Percentiles rank a stretch among this genome's conserved stretches.
These are phyloP conservation scores for Puccinia coronata DNA, from an alignment of 1,284 basidiomycete genomes.

Conservation along the genomic window DNA sequence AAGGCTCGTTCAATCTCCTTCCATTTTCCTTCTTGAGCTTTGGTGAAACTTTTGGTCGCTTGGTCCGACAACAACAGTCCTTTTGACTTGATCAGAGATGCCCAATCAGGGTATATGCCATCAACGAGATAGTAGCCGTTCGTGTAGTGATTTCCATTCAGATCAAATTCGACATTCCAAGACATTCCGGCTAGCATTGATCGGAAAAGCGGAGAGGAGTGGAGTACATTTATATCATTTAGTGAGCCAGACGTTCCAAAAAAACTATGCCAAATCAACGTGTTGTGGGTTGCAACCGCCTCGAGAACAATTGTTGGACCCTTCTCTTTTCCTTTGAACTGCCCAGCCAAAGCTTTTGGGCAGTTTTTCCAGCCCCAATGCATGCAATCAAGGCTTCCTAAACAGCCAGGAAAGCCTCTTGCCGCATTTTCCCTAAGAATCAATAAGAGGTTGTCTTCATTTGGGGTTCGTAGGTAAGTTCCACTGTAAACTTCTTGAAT, in stretches of 20 bases:
- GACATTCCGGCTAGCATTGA: neutral
- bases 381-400: constrained; percentile 33
- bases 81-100: too few relatives aligned
- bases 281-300: constrained; percentile 18
- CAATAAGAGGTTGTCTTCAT: neutral
- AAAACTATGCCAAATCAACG: constrained; percentile 29
- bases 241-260: constrained; percentile 23
- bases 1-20: too few relatives aligned
- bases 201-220: neutral
- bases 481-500: neutral
- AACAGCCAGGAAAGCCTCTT: constrained; percentile 20
- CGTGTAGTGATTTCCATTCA: neutral
- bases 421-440: constrained; percentile 17
- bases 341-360: neutral
- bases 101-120: too few relatives aligned
- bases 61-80: too few relatives aligned
- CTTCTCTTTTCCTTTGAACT: neutral
- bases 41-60: neutral
- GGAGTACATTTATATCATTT: constrained; percentile 33
- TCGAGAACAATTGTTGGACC: constrained; percentile 15
- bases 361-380: constrained; percentile 33
- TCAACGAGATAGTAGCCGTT: constrained; percentile 24
- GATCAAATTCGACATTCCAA: constrained; percentile 4
- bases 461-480: constrained; percentile 17
- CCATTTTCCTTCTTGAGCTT: too few relatives aligned